Conservation (phyloP, 192 early-diverging fungal species). For the Jimgerdemannia flammicorona region DNA sequence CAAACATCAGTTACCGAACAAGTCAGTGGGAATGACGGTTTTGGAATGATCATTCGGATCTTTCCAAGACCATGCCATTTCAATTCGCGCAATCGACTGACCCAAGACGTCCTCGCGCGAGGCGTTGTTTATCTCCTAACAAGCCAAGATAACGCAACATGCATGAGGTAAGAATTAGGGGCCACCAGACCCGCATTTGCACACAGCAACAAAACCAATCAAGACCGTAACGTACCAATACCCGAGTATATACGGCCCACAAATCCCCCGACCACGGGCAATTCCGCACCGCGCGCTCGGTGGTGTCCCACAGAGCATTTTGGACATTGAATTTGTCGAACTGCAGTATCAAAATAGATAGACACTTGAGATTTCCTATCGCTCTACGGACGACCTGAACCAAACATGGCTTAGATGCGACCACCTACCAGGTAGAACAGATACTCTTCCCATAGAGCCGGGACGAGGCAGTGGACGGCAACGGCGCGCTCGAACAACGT, state of each 20-base stretch:
- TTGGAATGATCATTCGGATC: too few species aligned
- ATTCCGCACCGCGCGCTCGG: conserved; percentile 58
- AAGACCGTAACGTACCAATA: conserved; percentile 16
- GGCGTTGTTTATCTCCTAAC: neutral
- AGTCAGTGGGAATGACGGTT: too few species aligned
- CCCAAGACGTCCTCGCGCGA: neutral
- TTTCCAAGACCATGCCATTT: too few species aligned
- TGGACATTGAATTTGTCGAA: conserved; percentile 24
- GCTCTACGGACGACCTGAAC: conserved; percentile 4
- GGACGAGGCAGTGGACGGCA: conserved; percentile 52
- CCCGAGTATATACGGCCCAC: conserved; percentile 48
- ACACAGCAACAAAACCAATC: neutral
- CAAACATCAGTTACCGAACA: too few species aligned
- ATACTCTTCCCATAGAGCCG: conserved; percentile 66
- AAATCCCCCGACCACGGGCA: conserved; percentile 70
- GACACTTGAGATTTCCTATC: too few species aligned
- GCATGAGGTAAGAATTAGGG: too few species aligned
- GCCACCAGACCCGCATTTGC: neutral
- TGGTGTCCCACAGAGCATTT: conserved; percentile 29
- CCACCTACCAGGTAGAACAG: conserved; percentile 49
- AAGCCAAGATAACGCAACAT: neutral
- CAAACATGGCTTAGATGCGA: neutral
- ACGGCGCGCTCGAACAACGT: conserved; percentile 67
- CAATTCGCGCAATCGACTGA: neutral
- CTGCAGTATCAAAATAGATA: conserved; percentile 13